phyloP scores from a whole-genome alignment of 2,329 filamentous ascomycete genomes.

The Neofusicoccum sp. region DNA sequence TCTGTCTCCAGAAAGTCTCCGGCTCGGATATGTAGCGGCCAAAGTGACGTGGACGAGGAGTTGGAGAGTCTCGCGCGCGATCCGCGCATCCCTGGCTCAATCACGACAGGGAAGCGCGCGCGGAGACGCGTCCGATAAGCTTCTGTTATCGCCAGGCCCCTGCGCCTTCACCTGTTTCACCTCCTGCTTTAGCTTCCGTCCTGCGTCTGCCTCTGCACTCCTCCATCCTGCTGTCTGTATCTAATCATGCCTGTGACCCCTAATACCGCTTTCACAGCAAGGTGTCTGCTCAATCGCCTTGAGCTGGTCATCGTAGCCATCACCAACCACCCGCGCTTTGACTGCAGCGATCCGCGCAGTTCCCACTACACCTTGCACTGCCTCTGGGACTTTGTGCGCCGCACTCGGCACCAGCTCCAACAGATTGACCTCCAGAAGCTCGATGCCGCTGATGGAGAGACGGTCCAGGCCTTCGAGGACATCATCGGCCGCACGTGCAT shows the following conservation, averaged over 20 bases:
- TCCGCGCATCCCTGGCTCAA: not conserved
- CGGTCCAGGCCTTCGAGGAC: not conserved
- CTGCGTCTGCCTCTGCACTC: not conserved
- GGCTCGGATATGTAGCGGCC: not conserved
- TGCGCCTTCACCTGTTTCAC: not conserved
- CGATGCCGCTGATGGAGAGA: not conserved
- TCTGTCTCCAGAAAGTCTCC: not conserved
- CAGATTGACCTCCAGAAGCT: conserved; percentile 2
- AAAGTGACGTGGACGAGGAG: not conserved
- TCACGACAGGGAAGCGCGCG: not conserved
- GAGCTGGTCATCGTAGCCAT: not conserved
- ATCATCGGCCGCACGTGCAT: not conserved
- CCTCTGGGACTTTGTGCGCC: conserved; percentile 5
- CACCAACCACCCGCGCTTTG: not conserved
- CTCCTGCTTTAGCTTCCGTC: not conserved
- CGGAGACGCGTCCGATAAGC: not conserved
- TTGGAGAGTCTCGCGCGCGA: not conserved
- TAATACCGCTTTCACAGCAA: conserved; percentile 1
- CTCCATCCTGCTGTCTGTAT: not conserved
- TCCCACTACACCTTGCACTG: conserved; percentile 6
- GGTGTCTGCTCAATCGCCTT: not conserved
- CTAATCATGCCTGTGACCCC: not conserved
- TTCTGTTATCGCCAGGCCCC: not conserved
- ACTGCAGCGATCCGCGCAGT: not conserved
- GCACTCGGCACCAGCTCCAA: not conserved